Percentiles rank a stretch among this genome's conserved stretches.
These are phyloP conservation scores for Cordia subcordata DNA, from an alignment of 257 asterid species.

Conservation along the genomic window DNA sequence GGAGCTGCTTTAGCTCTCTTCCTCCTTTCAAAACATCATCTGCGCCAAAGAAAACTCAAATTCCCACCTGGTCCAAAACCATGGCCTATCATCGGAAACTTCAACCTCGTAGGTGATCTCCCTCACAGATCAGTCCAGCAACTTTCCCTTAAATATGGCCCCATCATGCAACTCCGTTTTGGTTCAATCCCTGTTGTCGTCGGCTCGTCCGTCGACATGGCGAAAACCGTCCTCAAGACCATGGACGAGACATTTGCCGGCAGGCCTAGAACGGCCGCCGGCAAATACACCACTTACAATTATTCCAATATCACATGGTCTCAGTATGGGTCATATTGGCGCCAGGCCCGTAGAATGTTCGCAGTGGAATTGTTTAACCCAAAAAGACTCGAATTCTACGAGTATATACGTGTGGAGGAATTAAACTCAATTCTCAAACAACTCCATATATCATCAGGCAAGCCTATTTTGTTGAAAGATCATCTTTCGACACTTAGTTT, in stretches of 20 bases:
- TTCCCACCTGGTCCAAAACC: slow-evolving; percentile 46
- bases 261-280: slow-evolving; percentile 45
- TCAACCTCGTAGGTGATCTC: slow-evolving; percentile 33
- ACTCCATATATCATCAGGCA: slow-evolving; percentile 20
- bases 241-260: slow-evolving; percentile 36
- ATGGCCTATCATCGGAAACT: slow-evolving; percentile 46
- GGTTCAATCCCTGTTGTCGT: slow-evolving; percentile 42
- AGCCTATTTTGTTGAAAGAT: slow-evolving; percentile 26
- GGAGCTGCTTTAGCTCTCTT: slow-evolving; percentile 13
- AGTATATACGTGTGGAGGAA: slow-evolving; percentile 31
- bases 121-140: slow-evolving; percentile 38
- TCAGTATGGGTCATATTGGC: slow-evolving; percentile 45
- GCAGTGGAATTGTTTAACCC: slow-evolving; percentile 31
- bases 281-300: slow-evolving; percentile 38
- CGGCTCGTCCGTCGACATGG: slow-evolving; percentile 43
- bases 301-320: slow-evolving; percentile 49
- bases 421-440: slow-evolving; percentile 20
- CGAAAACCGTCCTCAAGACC: slow-evolving; percentile 34
- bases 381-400: slow-evolving; percentile 31
- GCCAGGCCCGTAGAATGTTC: slow-evolving; percentile 45
- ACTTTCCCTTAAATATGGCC: slow-evolving; percentile 33
- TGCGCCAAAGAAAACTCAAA: slow-evolving; percentile 26
- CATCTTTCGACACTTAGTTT: slow-evolving; percentile 34
- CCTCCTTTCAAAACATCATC: slow-evolving; percentile 11
- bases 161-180: slow-evolving; percentile 34